Base-by-base conservation (phyloP, 2,329 filamentous ascomycete genomes). In the Anisogramma anomala region DNA sequence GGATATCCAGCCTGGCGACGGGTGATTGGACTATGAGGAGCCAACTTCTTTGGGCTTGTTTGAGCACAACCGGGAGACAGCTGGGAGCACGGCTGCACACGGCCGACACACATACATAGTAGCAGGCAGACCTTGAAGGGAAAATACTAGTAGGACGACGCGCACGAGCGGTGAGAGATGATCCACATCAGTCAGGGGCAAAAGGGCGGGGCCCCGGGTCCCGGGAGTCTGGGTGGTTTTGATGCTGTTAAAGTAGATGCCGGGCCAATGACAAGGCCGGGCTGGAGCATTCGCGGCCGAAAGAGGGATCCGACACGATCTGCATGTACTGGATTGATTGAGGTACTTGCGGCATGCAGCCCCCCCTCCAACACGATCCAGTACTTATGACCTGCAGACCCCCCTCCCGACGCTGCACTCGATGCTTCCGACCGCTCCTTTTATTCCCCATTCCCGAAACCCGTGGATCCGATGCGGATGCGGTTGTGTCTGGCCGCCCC, bases 181-280 rank as follows among this genome's bases (percentile, higher is more conserved):
- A 23, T 6, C 9, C 22, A 23, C 9, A 23, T 23, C 22, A 23
- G 9, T 23, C 22, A 23, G 22, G 22, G 22, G 8, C n/a, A 15
- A 28, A 10, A 14, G 19, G n/a, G 18, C 15, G 25, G 18, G 25
- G 25, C 35, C 32, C 23, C 33, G 35, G 26, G 14, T 32, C 34
- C 43, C 6, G 30, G 8, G 10, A n/a, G 6, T 15, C 33, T 17
- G 10, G n/a, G n/a, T n/a, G n/a, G 33, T 15, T 20, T 2, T n/a
- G 9, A 9, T 9, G 9, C 26, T 11, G 28, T 36, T 34, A 15
- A n/a, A 20, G 22, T 26, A 14, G 20, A n/a, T 33, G 19, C 20
- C 25, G 33, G 40, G 40, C 43, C 43, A 46, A 46, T 46, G 36
- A 34, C 31, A 43, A 36, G 36, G 36, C 43, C 39, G 43, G 22